Base-by-base conservation (phyloP, 306 rosid genomes). In the Mucuna pruriens region DNA sequence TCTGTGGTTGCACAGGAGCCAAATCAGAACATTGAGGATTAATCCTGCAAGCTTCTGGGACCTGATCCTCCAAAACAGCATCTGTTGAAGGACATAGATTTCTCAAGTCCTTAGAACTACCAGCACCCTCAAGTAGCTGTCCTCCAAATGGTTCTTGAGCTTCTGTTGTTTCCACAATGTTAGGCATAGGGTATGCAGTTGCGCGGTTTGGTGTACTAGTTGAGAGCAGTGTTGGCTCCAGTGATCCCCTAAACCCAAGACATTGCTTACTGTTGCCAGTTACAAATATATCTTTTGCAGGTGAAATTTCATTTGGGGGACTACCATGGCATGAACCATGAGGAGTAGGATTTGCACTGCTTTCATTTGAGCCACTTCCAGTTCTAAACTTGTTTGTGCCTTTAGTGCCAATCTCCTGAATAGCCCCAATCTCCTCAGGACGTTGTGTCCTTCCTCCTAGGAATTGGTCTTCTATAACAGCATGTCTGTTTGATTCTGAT, bases 31-130 rank as follows among this genome's bases (percentile, higher is more conserved):
- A 61, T 58, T 76, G 83, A 60, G 84, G 91, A 82, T 88, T 82
- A 33, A 68, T 80, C 78, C 76, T 82, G 78, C 66, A 81, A 80
- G 85, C 76, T 74, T 85, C 92, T 0, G 74, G 88, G 40, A 85
- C 78, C 60, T 81, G 94, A 46, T 94, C 94, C 34, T 90, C 92
- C 76, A 92, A 74, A 68, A 85, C 62, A 11, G 85, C 80, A 67
- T 94, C 95, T 17, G 75, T 82, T 11, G 87, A 81, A 80, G 93
- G 89, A 68, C 96, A 90, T 1, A 94, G 76, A 71, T 92, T 94
- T 85, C 87, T 88, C 80, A 92, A 87, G 79, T 94, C 96, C 81
- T 88, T 90, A 34, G 96, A 92, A 77, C 92, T 94, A 78, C 95
- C 97, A 38, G 86, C 90, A 84, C 87, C 96, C 87, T 88, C 92